Conservation (phyloP, 352 stramenopile genomes). For the Globisporangium viniferum region DNA sequence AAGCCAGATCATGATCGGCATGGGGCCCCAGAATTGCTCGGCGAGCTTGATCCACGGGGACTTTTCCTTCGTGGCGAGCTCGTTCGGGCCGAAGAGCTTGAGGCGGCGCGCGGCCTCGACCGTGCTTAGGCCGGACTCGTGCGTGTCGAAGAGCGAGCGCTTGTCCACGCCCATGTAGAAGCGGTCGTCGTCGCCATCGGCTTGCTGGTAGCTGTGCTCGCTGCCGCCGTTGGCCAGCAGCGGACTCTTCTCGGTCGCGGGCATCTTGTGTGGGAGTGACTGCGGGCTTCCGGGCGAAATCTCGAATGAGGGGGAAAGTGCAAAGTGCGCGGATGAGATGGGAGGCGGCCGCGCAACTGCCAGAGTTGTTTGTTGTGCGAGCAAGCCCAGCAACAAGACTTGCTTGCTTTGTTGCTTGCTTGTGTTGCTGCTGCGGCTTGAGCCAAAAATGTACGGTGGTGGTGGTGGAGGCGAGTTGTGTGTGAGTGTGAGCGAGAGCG, state of each 20-base stretch:
- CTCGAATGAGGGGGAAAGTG: slow-evolving; percentile 11
- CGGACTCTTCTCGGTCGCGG: slow-evolving; percentile 53
- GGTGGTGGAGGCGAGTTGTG: neutral
- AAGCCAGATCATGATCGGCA: slow-evolving; percentile 92
- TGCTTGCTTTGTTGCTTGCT: neutral
- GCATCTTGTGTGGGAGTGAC: neutral
- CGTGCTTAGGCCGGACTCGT: slow-evolving; percentile 70
- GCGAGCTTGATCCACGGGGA: slow-evolving; percentile 53
- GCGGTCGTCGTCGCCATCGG: slow-evolving; percentile 39
- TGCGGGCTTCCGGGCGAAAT: slow-evolving; percentile 2
- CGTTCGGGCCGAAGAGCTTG: slow-evolving; percentile 88
- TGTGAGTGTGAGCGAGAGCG: neutral
- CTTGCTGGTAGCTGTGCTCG: slow-evolving; percentile 26
- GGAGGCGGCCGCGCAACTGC: neutral
- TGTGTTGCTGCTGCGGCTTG: neutral
- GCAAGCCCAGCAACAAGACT: neutral
- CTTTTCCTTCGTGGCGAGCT: slow-evolving; percentile 59
- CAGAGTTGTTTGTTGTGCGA: neutral
- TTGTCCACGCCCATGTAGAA: slow-evolving; percentile 85
- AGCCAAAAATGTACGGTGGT: neutral
- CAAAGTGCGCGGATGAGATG: neutral
- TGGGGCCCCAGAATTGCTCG: slow-evolving; percentile 75
- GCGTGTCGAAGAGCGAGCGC: slow-evolving; percentile 63
- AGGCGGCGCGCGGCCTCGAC: slow-evolving; percentile 72
- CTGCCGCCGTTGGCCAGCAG: slow-evolving; percentile 39